These are phyloP conservation scores for Blastosporella zonata DNA, from an alignment of 1,284 basidiomycete species.

Conservation along the genomic window DNA sequence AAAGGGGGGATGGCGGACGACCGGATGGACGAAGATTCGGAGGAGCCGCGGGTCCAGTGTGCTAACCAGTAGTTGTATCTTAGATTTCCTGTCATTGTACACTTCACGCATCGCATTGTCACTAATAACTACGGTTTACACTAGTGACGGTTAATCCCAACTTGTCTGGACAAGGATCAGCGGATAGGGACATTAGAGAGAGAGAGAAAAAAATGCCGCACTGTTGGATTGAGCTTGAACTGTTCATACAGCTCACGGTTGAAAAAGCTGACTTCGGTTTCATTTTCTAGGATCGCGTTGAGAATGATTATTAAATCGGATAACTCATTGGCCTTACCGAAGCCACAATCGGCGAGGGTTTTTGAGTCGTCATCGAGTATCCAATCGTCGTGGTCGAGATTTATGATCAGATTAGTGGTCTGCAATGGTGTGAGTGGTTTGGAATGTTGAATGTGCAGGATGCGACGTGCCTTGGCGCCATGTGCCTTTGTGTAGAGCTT, in stretches of 20 bases:
- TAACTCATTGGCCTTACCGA: slow-evolving; percentile 49
- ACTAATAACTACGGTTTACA: slow-evolving; percentile 31
- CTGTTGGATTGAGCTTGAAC: slow-evolving; percentile 83
- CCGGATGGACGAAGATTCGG: slow-evolving; percentile 86
- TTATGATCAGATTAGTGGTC: slow-evolving; percentile 95
- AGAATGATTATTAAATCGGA: neutral
- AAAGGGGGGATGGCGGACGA: slow-evolving; percentile 57
- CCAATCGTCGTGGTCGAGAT: slow-evolving; percentile 93
- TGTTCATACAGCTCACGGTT: slow-evolving; percentile 70
- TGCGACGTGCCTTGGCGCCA: slow-evolving; percentile 73
- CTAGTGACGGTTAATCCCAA: slow-evolving; percentile 40
- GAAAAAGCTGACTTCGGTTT: slow-evolving; percentile 92
- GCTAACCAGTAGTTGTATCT: slow-evolving; percentile 64
- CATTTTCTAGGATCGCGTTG: slow-evolving; percentile 67
- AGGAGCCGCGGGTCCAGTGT: slow-evolving; percentile 79
- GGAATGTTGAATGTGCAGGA: neutral
- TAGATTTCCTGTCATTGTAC: slow-evolving; percentile 23
- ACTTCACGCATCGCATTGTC: slow-evolving; percentile 24
- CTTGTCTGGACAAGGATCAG: slow-evolving; percentile 31
- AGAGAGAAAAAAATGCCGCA: slow-evolving; percentile 27
- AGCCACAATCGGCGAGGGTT: slow-evolving; percentile 64
- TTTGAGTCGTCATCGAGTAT: slow-evolving; percentile 70
- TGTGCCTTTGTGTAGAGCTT: slow-evolving; percentile 96
- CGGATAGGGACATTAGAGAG: slow-evolving; percentile 5
- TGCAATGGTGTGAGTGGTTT: slow-evolving; percentile 29